Evolutionary conservation across 148 eudicot genomes (phyloP), one percentile per base, ranked within the genome.

Genomic region (Talinum fruticosum): DNA sequence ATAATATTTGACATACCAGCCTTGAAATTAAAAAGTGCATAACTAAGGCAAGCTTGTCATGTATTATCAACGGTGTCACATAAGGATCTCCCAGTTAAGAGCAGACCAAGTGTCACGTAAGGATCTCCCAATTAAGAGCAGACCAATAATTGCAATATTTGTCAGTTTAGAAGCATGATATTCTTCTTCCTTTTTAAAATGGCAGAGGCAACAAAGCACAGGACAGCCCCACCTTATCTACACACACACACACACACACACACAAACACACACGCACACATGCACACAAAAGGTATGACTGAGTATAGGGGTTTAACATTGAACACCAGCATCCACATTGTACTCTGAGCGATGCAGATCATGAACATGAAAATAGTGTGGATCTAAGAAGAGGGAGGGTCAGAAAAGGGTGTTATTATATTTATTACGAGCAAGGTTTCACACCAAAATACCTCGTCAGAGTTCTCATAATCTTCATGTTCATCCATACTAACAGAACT

Each of bases 401-500:
- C 16, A 51, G 23, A 66, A 62, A 10, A 28, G 0, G 23, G 33
- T 28, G 61, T 44, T 2, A 15, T 6, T 35, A 69, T 36, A 34
- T 7, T 30, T 62, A 71, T n/a, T n/a, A n/a, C n/a, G n/a, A 14
- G 29, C n/a, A 57, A 68, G 33, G 28, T 29, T 61, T 41, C 73
- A 66, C 66, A 53, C 2, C 67, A 1, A 45, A 28, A 32, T 86
- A 90, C 98, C 92, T 92, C 87, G 34, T 89, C 88, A 64, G 84
- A 76, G 41, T 76, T 75, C n/a, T 82, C 81, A 61, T 78, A 68
- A 75, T 81, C 81, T 36, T 89, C 92, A 35, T 87, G 86, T 73
- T 89, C 92, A 85, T 92, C 97, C 76, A 86, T 80, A 75, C 91
- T 89, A 79, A 92, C 85, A 47, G 98, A 94, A 79, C 84, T 87